A percentile compares a stretch with the other conserved stretches of the same genome.
phyloP scores from a whole-genome alignment of 306 rosid genomes.

The Senna siamea region DNA sequence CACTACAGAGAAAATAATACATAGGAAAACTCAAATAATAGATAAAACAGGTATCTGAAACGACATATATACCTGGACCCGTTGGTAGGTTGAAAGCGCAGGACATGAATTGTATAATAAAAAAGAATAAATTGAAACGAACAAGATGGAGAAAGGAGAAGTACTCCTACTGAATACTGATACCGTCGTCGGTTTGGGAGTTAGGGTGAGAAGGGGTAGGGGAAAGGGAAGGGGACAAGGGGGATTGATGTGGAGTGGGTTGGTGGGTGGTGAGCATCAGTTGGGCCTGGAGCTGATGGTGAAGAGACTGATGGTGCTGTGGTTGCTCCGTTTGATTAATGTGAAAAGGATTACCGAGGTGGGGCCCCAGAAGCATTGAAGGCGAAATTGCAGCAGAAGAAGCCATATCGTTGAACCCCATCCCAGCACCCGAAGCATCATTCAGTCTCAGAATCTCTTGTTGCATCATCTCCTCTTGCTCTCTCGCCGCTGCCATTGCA shows the following conservation, averaged over 20 bases:
- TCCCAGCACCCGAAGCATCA: conserved; percentile 31
- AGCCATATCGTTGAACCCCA: conserved; percentile 43
- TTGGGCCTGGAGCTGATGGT: conserved; percentile 52
- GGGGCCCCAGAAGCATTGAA: conserved; percentile 47
- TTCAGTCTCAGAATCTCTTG: conserved; percentile 43
- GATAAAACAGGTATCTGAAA: too few species aligned
- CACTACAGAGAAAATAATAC: too few species aligned
- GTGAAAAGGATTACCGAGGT: conserved; percentile 38
- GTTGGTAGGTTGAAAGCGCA: too few species aligned
- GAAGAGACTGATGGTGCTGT: conserved; percentile 33
- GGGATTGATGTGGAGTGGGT: too few species aligned
- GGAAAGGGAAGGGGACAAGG: too few species aligned
- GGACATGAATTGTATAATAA: too few species aligned
- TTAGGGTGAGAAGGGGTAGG: conserved; percentile 27
- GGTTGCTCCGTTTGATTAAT: conserved; percentile 30
- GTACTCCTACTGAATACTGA: too few species aligned
- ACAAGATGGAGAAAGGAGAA: too few species aligned
- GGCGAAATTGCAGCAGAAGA: conserved; percentile 35
- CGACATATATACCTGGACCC: too few species aligned
- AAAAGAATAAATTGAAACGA: too few species aligned
- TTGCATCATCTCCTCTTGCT: conserved; percentile 47
- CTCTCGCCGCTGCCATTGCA: conserved; percentile 37
- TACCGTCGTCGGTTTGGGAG: conserved; percentile 46
- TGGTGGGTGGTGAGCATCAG: conserved; percentile 49
- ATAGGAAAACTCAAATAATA: too few species aligned